These are phyloP conservation scores for Coemansia sp. DNA, from an alignment of 192 early-diverging fungal species.

Conservation along the genomic window DNA sequence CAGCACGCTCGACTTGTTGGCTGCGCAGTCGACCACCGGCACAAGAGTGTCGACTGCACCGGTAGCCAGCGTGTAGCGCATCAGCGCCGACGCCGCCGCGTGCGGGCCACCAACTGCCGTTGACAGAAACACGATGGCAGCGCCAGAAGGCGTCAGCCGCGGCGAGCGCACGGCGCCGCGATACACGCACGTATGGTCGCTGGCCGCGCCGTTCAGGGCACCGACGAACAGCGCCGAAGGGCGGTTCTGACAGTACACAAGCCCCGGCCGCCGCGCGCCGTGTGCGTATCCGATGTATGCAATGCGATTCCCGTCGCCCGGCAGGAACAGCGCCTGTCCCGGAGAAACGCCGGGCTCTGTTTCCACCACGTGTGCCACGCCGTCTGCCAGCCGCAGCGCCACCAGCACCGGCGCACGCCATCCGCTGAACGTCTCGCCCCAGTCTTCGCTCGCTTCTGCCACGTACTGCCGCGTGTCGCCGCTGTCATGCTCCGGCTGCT, in stretches of 20 bases:
- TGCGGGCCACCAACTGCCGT: constrained; percentile 69
- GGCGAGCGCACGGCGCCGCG: constrained; percentile 59
- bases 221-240: constrained; percentile 57
- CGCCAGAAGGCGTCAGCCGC: constrained; percentile 55
- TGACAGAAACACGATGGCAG: constrained; percentile 59
- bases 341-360: constrained; percentile 28
- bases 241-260: constrained; percentile 69
- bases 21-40: constrained; percentile 20
- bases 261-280: constrained; percentile 57
- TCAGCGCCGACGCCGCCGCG: constrained; percentile 56
- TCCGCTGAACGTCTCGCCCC: constrained; percentile 69
- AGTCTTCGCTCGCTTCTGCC: constrained; percentile 46
- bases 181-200: constrained; percentile 22
- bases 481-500: constrained; percentile 46
- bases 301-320: constrained; percentile 33
- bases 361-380: constrained; percentile 25
- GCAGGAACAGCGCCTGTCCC: constrained; percentile 53
- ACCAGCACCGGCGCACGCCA: constrained; percentile 58
- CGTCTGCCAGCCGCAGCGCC: constrained; percentile 50
- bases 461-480: too few species aligned
- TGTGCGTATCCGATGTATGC: constrained; percentile 67
- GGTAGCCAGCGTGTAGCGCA: constrained; percentile 32
- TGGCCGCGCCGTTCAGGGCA: constrained; percentile 30
- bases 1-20: constrained; percentile 8
- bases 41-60: constrained; percentile 12